Percentiles rank a stretch among this genome's conserved stretches.
These are phyloP conservation scores for Globisporangium sylvaticum DNA, from an alignment of 352 stramenopile genomes.

Conservation along the genomic window DNA sequence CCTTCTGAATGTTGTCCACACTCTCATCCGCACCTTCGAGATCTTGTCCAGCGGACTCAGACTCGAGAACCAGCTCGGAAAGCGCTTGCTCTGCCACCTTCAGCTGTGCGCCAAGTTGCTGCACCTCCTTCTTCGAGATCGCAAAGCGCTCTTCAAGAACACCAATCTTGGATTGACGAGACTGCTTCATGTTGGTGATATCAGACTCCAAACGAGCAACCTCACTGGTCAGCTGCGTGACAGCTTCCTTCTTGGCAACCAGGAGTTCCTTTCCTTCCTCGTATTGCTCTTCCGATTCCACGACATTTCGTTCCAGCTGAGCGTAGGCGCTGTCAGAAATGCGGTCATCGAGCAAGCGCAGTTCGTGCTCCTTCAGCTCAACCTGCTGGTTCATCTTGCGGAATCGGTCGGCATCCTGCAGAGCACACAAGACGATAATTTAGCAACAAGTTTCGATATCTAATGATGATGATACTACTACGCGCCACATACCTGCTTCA, in stretches of 20 bases:
- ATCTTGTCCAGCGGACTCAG: conserved; percentile 67
- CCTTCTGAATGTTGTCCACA: conserved; percentile 45
- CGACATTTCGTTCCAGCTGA: conserved; percentile 72
- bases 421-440: not conserved
- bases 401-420: conserved; percentile 66
- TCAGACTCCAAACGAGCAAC: conserved; percentile 70
- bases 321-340: conserved; percentile 78
- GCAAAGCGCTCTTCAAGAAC: conserved; percentile 73
- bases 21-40: conserved; percentile 56
- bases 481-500: conserved; percentile 49
- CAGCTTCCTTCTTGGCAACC: conserved; percentile 55
- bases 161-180: conserved; percentile 74
- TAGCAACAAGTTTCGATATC: not conserved
- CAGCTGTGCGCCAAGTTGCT: conserved; percentile 52
- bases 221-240: conserved; percentile 74
- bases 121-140: conserved; percentile 70
- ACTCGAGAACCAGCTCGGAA: conserved; percentile 67
- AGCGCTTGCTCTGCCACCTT: conserved; percentile 69
- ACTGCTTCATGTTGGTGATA: conserved; percentile 81
- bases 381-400: conserved; percentile 71
- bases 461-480: not conserved
- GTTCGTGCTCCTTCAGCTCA: conserved; percentile 82
- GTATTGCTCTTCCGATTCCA: conserved; percentile 70
- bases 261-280: conserved; percentile 57
- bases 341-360: conserved; percentile 70